phyloP scores from a whole-genome alignment of 768 basidiomycete species.

The Russula vinacea region DNA sequence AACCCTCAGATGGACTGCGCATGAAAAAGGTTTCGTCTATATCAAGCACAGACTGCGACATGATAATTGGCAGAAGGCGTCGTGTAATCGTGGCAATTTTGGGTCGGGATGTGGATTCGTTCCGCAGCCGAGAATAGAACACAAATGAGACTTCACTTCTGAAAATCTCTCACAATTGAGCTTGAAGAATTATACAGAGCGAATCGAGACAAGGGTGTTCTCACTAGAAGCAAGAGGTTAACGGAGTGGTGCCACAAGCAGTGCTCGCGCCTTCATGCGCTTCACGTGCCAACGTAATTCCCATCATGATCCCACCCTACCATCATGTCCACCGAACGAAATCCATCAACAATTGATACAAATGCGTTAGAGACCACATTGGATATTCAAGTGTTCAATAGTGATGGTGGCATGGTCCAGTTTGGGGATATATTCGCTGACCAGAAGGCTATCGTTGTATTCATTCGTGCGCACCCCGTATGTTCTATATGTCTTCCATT shows the following conservation, averaged over 20 bases:
- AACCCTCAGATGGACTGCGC: slow-evolving; percentile 13
- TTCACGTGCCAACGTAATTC: neutral
- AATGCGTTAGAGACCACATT: slow-evolving; percentile 10
- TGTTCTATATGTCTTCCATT: neutral
- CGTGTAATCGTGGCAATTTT: neutral
- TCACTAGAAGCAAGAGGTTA: too few relatives aligned
- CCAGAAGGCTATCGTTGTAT: slow-evolving; percentile 23
- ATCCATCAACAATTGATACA: slow-evolving; percentile 11
- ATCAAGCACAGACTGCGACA: slow-evolving; percentile 8
- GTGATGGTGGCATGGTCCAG: slow-evolving; percentile 15
- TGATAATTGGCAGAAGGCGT: neutral
- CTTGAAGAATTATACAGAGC: neutral
- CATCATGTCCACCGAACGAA: slow-evolving; percentile 21
- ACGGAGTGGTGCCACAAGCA: too few relatives aligned
- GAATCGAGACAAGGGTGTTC: too few relatives aligned
- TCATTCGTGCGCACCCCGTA: slow-evolving; percentile 21
- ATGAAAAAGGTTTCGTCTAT: neutral
- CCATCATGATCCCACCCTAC: too few relatives aligned
- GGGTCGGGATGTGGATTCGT: neutral
- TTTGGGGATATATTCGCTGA: slow-evolving; percentile 24
- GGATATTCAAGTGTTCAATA: slow-evolving; percentile 16
- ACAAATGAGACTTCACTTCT: too few relatives aligned
- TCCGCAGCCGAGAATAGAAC: neutral
- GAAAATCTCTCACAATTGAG: neutral
- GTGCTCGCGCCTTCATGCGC: too few relatives aligned